Evolutionary conservation across 768 basidiomycete species (phyloP), one percentile per base, ranked within the genome.

Genomic region (Pholiota conissans): DNA sequence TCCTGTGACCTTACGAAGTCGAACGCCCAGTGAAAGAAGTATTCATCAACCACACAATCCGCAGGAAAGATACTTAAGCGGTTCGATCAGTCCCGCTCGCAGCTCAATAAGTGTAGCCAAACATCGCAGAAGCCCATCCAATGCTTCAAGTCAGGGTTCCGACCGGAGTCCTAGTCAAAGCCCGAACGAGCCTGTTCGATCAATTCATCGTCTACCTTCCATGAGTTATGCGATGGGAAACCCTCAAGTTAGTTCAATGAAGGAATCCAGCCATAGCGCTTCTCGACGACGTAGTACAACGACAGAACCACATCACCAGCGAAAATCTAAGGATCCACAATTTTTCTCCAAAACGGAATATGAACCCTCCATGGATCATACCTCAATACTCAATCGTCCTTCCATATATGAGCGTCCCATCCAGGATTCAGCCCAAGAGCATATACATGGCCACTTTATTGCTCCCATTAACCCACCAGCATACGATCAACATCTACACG

Each of bases 121-220:
- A 11, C 77, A 80, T 46, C 74, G 74, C 49, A 75, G 81, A 64
- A 86, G 84, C 57, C 52, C 76, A 1, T 88, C 84, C 30, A 32
- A 32, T 6, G 80, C 68, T 28, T 87, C 86, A 5, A 84, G 82
- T 53, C 73, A 74, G 26, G 86, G 83, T 59, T 78, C 77, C 48
- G 83, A 80, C 56, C 77, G 84, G 59, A 88, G 86, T 64, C 68
- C 74, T 32, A 86, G 84, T 64, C 71, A 67, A 57, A 89, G 86
- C 64, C 86, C 83, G 16, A 71, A 69, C 29, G 75, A 79, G 24
- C 78, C 77, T 30, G 74, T 80, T 34, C 81, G 79, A 55, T 73
- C 85, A 10, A 77, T 87, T 37, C 88, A 90, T 67, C 82, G 87
- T 35, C 75, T 90, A 20, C 89, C 90, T 32, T 58, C 71, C 18